Evolutionary conservation across 208 protist genomes (phyloP), one percentile per base, ranked within the genome.

Genomic region (Tritrichomonas musculus): DNA sequence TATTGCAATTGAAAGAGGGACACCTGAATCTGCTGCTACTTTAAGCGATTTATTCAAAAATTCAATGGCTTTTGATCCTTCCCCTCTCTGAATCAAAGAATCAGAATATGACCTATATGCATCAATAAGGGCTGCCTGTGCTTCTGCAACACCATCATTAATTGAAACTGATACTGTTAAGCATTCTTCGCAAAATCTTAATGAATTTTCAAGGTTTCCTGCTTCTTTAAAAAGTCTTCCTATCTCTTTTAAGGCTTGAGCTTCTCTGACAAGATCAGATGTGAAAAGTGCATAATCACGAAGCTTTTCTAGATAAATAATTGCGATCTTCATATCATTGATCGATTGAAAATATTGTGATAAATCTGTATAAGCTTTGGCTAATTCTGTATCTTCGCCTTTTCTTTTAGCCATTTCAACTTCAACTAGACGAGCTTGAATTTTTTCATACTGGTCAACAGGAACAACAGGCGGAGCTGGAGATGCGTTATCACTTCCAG

Each of bases 331-430:
- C 77, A 88, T 88, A 49, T 88, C 77, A n/a, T 88, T 88, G 20
- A 88, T 88, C 17, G 77, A 88, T 88, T 88, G 77, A n/a, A 88
- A 88, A 88, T 88, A 88, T 88, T 88, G 77, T 39, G 77, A 88
- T 88, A 88, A 88, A 88, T 88, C 77, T 36, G 77, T 88, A 57
- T 88, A 88, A 39, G 77, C 77, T 57, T 14, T 25, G 33, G 77
- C 41, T 27, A 88, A 36, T 39, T 88, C 77, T 9, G 41, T 30
- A 88, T 88, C 77, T 20, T 57, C 14, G 27, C 41, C 77, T 27
- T 53, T 53, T 39, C 77, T 4, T 0, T 47, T 0, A 57, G 77
- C 77, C 9, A 53, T 88, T 57, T 88, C 77, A 57, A 47, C 77
- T 50, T 88, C 41, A 57, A 88, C 47, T n/a, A 88, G 77, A 39